Evolutionary conservation across 83 land plant genomes (phyloP).

Genomic region (Picea mariana): DNA sequence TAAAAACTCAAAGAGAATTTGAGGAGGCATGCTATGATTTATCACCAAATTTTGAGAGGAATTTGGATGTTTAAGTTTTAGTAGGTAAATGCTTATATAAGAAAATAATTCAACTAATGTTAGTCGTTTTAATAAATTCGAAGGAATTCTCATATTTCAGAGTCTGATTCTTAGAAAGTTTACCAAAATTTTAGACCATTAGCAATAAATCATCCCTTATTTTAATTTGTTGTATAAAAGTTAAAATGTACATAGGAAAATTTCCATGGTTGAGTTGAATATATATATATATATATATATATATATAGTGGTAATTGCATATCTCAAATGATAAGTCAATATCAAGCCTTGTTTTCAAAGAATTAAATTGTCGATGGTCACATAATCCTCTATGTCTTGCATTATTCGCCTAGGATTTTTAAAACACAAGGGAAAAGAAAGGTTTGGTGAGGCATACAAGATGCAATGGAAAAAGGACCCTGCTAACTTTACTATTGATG

Average conservation of each 20-base stretch:
- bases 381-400: slow-evolving; percentile 1
- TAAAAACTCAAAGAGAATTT: neutral
- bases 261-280: neutral
- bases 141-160: neutral
- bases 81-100: no score
- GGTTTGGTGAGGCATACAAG: slow-evolving; percentile 75
- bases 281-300: neutral
- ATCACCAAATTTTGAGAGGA: neutral
- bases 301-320: neutral
- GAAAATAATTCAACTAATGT: neutral
- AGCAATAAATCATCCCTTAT: neutral
- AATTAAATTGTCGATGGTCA: neutral
- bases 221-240: no score
- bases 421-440: slow-evolving; percentile 84
- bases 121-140: neutral
- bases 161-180: neutral
- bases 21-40: neutral
- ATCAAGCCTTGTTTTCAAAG: neutral
- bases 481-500: slow-evolving; percentile 86
- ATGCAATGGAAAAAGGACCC: slow-evolving; percentile 91
- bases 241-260: neutral
- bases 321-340: neutral
- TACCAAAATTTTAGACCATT: neutral
- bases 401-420: slow-evolving; percentile 63
- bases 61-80: neutral